Base-by-base conservation (phyloP, 1,284 basidiomycete species). In the Rhodofomes roseus region DNA sequence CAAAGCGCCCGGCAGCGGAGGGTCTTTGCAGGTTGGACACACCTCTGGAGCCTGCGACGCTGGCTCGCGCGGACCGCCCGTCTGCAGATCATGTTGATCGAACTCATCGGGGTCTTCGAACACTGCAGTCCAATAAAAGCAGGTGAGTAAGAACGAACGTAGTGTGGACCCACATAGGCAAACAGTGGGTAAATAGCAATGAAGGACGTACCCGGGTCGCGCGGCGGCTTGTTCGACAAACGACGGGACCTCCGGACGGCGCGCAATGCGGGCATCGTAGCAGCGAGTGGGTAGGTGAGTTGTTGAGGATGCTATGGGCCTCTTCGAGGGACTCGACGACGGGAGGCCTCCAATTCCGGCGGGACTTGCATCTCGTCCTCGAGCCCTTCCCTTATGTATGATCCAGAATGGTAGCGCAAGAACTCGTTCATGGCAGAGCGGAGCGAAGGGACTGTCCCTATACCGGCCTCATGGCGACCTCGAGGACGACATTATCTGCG, bases 181-280 rank as follows among this genome's bases (percentile, higher is more conserved):
- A 65, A 63, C 46, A 57, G 20, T 41, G 34, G 39, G 41, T 40
- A 58, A 54, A 55, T 50, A 57, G 56, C 41, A 51, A 56, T 36
- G 50, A 52, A 36, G 59, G 41, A 67, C 66, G 46, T 54, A 64
- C 64, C 62, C 44, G 60, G 46, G 44, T 65, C 58, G 52, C 55
- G 54, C n/a, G 65, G 65, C 27, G 62, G 60, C 50, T 58, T 62
- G 34, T 61, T 59, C 37, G 56, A 57, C 12, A 63, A 55, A 37
- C 65, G 63, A 39, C 63, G 63, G 20, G 65, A 66, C 43, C 65
- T 62, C 29, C 66, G 65, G 56, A 48, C 4, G 46, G 14, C 36
- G 50, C 50, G 50, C 34, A 52, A 20, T 8, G 50, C 50, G 31
- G 50, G 50, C 50, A 52, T 52, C 22, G 50, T n/a, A 48, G 50